These are phyloP conservation scores for Xylaria palmicola DNA, from an alignment of 495 filamentous ascomycete genomes.

Conservation along the genomic window DNA sequence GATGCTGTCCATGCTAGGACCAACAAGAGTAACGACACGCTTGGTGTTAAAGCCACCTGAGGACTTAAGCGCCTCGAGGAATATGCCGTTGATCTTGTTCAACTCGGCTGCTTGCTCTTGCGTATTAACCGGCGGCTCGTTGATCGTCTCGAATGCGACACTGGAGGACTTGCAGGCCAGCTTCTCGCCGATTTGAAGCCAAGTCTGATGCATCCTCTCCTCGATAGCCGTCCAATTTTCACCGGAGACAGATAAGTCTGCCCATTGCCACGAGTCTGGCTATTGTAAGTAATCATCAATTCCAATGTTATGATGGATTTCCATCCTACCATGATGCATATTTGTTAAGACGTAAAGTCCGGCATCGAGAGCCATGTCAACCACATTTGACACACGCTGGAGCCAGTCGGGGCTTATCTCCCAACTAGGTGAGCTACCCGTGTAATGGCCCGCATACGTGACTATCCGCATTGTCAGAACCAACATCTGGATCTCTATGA, in stretches of 20 bases:
- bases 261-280: constrained; percentile 57
- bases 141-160: constrained; percentile 62
- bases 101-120: constrained; percentile 49
- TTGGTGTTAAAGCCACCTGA: constrained; percentile 57
- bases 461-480: constrained; percentile 31
- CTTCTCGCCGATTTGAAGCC: constrained; percentile 59
- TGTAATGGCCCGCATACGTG: constrained; percentile 60
- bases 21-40: constrained; percentile 58
- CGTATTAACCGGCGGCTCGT: constrained; percentile 56
- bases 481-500: constrained; percentile 8
- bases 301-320: background rate
- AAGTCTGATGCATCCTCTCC: constrained; percentile 56
- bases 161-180: constrained; percentile 54
- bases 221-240: constrained; percentile 55
- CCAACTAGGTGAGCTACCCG: constrained; percentile 49
- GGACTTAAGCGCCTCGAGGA: constrained; percentile 53
- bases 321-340: constrained; percentile 51
- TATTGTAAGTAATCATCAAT: constrained; percentile 1
- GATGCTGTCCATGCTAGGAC: constrained; percentile 48
- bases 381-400: constrained; percentile 58
- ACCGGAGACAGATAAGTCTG: constrained; percentile 47
- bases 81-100: constrained; percentile 59
- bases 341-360: constrained; percentile 57
- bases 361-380: constrained; percentile 54
- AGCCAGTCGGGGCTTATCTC: constrained; percentile 56